Percentiles rank a stretch among this genome's conserved stretches.
Evolutionary conservation across 441 rosid genomes (phyloP).

Genomic region (Syzygium malaccense): DNA sequence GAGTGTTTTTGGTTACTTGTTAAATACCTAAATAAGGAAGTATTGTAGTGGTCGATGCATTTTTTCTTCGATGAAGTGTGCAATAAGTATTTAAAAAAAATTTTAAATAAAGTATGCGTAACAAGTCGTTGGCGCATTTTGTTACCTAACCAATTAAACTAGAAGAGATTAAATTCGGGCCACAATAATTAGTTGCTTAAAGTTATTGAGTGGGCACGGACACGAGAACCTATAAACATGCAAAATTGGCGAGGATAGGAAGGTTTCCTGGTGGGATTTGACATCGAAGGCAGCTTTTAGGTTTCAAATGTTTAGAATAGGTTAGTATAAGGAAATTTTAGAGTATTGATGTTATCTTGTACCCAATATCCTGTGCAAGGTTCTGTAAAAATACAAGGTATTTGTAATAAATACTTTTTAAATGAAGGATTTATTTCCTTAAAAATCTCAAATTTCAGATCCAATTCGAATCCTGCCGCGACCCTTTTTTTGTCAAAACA

Average conservation of each 20-base stretch:
- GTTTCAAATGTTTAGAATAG: not conserved
- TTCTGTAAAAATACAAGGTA: not conserved
- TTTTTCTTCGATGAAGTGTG: not conserved
- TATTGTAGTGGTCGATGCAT: not conserved
- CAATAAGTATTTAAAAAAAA: too few relatives aligned
- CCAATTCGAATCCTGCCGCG: rapidly evolving
- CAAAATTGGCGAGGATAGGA: not conserved
- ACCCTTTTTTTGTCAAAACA: too few relatives aligned
- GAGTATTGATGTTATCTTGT: not conserved
- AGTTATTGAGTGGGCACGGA: not conserved
- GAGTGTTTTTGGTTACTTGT: not conserved
- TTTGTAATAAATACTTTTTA: too few relatives aligned
- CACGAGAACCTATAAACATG: not conserved
- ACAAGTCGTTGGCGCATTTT: not conserved
- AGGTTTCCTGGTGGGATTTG: not conserved
- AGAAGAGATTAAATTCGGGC: not conserved
- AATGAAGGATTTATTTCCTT: too few relatives aligned
- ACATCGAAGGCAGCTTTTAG: not conserved
- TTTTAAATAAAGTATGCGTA: not conserved
- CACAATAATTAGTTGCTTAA: not conserved
- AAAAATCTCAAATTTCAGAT: not conserved
- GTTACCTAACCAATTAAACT: not conserved
- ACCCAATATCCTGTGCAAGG: not conserved
- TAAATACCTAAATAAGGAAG: not conserved
- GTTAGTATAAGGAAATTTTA: not conserved